Base-by-base conservation (phyloP, 2,329 filamentous ascomycete species). In the Coniochaeta sp. region DNA sequence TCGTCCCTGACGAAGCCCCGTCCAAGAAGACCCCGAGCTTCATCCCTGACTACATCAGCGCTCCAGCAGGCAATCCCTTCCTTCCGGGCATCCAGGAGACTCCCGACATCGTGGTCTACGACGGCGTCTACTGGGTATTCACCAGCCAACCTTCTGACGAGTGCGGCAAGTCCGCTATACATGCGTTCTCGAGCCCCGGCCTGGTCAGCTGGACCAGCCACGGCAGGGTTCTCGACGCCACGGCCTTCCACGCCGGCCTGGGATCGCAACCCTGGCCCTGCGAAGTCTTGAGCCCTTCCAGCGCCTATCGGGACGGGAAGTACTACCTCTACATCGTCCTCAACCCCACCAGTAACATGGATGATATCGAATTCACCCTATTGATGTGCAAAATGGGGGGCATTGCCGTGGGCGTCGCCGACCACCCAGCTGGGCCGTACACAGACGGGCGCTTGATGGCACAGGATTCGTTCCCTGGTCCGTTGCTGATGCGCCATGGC, bases 271-370 rank as follows among this genome's bases (percentile, higher is more conserved):
- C 75, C 13, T 77, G 74, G 74, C 74, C 74, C 2, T 38, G 33
- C 33, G 16, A 6, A 16, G 4, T 38, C 16, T 20, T 8, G 3
- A n/a, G 4, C 16, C 33, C 33, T 10, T 5, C 74, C 74, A 0
- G 69, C 73, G 1, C 70, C 74, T 10, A 64, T 71, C 24, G 54
- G 55, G 33, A 74, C 52, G 71, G 70, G 12, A 70, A 65, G 28
- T 77, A 76, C 58, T 77, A 71, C 55, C 64, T 77, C 51, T 77
- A 77, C 59, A 77, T 77, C 56, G n/a, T n/a, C n/a, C n/a, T n/a
- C n/a, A n/a, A n/a, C n/a, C n/a, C n/a, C n/a, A n/a, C n/a, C n/a
- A n/a, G n/a, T n/a, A n/a, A n/a, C n/a, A n/a, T n/a, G n/a, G n/a
- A n/a, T n/a, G n/a, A n/a, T n/a, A n/a, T n/a, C n/a, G n/a, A n/a